phyloP scores from a whole-genome alignment of 2,329 filamentous ascomycete genomes.

The Diatrype stigma region DNA sequence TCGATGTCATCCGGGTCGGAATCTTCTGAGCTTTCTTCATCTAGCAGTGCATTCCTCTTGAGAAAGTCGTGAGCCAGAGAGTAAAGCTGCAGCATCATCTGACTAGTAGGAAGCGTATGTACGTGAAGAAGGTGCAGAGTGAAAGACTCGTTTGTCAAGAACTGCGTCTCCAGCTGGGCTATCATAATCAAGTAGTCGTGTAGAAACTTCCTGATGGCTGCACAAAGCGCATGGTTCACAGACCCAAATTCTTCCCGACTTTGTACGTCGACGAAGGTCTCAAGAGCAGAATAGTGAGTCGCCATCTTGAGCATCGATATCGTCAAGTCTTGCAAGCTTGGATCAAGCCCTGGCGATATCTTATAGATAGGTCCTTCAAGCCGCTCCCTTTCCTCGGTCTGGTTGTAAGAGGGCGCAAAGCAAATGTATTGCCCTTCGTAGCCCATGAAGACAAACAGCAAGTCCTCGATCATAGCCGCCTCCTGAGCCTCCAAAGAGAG shows the following conservation, averaged over 20 bases:
- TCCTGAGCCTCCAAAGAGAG: constrained; percentile 81
- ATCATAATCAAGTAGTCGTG: constrained; percentile 93
- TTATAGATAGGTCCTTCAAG: constrained; percentile 78
- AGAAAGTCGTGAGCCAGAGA: constrained; percentile 82
- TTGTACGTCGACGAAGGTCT: constrained; percentile 91
- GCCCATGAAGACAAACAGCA: constrained; percentile 95
- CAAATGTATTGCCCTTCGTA: constrained; percentile 97
- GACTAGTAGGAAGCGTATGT: constrained; percentile 82
- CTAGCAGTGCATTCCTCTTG: constrained; percentile 80
- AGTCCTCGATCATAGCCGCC: constrained; percentile 78
- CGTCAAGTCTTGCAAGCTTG: constrained; percentile 83
- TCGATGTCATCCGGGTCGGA: constrained; percentile 81
- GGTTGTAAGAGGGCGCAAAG: constrained; percentile 78
- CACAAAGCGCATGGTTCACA: constrained; percentile 93
- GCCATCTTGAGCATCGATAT: constrained; percentile 90
- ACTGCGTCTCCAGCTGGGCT: constrained; percentile 89
- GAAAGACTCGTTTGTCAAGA: constrained; percentile 82
- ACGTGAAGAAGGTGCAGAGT: constrained; percentile 91
- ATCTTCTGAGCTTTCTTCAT: constrained; percentile 70
- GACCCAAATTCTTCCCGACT: constrained; percentile 89
- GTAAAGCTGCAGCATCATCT: constrained; percentile 89
- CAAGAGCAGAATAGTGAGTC: constrained; percentile 85
- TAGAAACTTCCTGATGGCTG: constrained; percentile 84
- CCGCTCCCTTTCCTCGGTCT: constrained; percentile 78
- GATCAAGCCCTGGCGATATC: constrained; percentile 79